phyloP scores from a whole-genome alignment of 2,329 filamentous ascomycete species.

The Penicillium sp. region DNA sequence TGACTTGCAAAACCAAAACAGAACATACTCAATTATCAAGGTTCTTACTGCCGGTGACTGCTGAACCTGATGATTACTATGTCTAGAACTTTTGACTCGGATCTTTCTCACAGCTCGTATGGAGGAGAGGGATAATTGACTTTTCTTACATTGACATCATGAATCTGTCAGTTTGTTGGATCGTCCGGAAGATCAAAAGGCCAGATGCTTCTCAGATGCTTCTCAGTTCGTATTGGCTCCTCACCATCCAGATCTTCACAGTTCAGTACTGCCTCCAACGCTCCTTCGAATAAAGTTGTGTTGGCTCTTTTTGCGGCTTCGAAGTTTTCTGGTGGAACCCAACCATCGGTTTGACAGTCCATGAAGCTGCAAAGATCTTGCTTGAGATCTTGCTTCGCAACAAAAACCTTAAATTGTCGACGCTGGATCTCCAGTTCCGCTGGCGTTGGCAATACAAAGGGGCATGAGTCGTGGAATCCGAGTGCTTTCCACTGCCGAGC shows the following conservation, averaged over 20 bases:
- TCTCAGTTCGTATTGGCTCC: conserved; percentile 32
- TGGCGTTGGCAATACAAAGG: conserved; percentile 23
- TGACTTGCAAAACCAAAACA: too few species aligned
- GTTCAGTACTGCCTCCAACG: conserved; percentile 28
- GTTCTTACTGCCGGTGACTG: too few species aligned
- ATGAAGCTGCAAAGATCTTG: conserved; percentile 27
- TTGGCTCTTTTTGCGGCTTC: conserved; percentile 29
- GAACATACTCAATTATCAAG: too few species aligned
- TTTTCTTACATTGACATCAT: too few species aligned
- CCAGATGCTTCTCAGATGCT: conserved; percentile 9
- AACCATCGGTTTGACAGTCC: conserved; percentile 33
- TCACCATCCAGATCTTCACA: conserved; percentile 29
- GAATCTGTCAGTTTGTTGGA: too few species aligned
- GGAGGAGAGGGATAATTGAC: too few species aligned
- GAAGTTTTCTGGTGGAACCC: conserved; percentile 34
- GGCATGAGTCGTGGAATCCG: conserved; percentile 34
- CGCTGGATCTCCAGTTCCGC: conserved; percentile 25
- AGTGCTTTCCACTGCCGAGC: conserved; percentile 36
- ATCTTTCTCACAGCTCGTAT: too few species aligned
- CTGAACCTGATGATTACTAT: too few species aligned
- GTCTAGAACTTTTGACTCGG: too few species aligned
- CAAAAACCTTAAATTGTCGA: conserved; percentile 30
- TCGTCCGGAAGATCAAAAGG: neutral
- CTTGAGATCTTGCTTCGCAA: conserved; percentile 30
- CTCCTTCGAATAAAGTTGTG: conserved; percentile 27